Percentiles rank a stretch among this genome's conserved stretches.
These are phyloP conservation scores for Jimgerdemannia flammicorona DNA, from an alignment of 192 early-diverging fungal species.

Conservation along the genomic window DNA sequence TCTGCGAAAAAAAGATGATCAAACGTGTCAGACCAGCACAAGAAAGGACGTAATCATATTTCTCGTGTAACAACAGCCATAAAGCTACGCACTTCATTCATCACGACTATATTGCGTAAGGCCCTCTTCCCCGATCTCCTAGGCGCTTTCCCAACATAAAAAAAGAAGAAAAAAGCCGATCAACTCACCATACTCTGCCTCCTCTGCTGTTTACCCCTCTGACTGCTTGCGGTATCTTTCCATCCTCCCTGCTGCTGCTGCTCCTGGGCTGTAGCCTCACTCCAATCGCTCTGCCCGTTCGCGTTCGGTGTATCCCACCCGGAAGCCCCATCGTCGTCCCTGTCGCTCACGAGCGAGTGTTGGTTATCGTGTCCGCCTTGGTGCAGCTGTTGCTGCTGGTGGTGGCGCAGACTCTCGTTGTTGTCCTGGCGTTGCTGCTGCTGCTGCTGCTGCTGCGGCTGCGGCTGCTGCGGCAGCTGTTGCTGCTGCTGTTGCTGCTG, in stretches of 20 bases:
- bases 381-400: neutral
- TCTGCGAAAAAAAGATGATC: slow-evolving; percentile 3
- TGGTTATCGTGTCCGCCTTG: neutral
- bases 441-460: neutral
- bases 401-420: neutral
- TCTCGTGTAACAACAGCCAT: neutral
- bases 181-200: neutral
- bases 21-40: neutral
- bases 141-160: neutral
- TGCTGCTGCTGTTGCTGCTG: neutral
- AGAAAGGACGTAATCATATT: neutral
- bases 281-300: neutral
- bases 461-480: neutral
- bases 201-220: neutral
- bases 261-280: neutral
- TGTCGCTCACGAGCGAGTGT: neutral
- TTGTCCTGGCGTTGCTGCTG: neutral
- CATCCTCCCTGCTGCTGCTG: neutral
- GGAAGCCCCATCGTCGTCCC: neutral
- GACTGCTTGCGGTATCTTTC: neutral
- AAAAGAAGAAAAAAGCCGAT: too few relatives aligned
- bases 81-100: neutral
- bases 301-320: neutral
- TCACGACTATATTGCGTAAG: neutral
- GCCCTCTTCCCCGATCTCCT: neutral